Evolutionary conservation across 2,329 filamentous ascomycete genomes (phyloP).

Genomic region (Pseudocercospora cruenta): DNA sequence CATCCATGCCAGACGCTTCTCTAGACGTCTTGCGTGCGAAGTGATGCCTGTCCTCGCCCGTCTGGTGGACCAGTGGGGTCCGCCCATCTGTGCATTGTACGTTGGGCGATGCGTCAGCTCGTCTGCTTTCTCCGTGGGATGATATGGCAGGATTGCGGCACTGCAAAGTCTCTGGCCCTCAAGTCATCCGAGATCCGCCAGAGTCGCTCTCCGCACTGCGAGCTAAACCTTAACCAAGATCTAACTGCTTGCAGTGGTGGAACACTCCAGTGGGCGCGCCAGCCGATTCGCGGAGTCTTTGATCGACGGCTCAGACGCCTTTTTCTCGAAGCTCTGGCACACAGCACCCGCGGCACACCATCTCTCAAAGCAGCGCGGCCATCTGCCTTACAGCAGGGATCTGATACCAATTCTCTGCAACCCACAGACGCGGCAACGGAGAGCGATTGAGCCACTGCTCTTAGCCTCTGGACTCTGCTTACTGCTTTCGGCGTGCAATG

Average conservation of each 20-base stretch:
- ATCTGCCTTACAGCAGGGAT: conserved; percentile 42
- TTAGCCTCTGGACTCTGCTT: conserved; percentile 44
- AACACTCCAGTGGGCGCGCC: conserved; percentile 32
- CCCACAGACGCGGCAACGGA: conserved; percentile 50
- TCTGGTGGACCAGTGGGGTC: conserved; percentile 8
- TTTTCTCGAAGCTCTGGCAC: conserved; percentile 28
- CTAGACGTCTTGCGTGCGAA: conserved; percentile 24
- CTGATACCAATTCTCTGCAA: conserved; percentile 44
- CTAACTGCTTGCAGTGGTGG: conserved; percentile 29
- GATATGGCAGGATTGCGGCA: conserved; percentile 10
- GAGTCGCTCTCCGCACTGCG: conserved; percentile 16
- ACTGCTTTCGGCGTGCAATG: conserved; percentile 36
- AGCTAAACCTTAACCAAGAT: conserved; percentile 35
- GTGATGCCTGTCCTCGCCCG: conserved; percentile 19
- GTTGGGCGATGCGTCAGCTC: conserved; percentile 5
- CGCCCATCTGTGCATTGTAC: background rate
- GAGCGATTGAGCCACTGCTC: conserved; percentile 41
- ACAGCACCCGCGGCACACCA: conserved; percentile 27
- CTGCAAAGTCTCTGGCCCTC: conserved; percentile 1
- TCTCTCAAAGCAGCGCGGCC: conserved; percentile 32
- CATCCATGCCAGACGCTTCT: conserved; percentile 25
- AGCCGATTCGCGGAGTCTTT: conserved; percentile 36
- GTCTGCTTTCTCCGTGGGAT: background rate
- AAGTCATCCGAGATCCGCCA: conserved; percentile 19
- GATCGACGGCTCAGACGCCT: conserved; percentile 28